Base-by-base conservation (phyloP, 2,329 filamentous ascomycete genomes). In the Sarocladium strictum region DNA sequence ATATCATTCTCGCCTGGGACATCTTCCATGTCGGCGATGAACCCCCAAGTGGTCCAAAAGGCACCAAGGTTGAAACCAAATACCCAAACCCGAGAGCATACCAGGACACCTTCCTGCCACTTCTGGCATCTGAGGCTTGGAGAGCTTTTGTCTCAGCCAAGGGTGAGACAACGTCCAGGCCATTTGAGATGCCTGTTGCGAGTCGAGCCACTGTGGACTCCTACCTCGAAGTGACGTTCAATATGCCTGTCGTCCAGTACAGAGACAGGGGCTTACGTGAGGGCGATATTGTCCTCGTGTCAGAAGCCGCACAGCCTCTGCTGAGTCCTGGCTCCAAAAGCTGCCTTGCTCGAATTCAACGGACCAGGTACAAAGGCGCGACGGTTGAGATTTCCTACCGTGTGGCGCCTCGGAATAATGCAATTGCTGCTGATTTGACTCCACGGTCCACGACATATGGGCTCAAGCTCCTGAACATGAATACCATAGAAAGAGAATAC, bases 61-160 rank as follows among this genome's bases (percentile, higher is more conserved):
- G 93, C 64, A 83, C 79, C 47, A 77, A 83, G 54, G 93, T 99
- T 11, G 85, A 87, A 4, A 86, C 89, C 58, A 83, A 83, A 1
- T 99, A 96, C 70, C 69, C 76, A 26, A 85, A 90, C 61, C 88
- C 91, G 0, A 73, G 74, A 41, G 85, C 89, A 51, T 99, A 99
- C 67, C 89, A 95, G 67, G 79, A 83, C 56, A 96, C 91, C 0
- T 99, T 99, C 69, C 86, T 95, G 60, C 92, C 93, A 5, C 77
- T 99, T 21, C 78, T 99, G 32, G 84, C 94, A 27, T 86, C 96
- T 24, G 94, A 99, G 74, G 93, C 93, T 27, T 99, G 94, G 94
- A 89, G 95, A 65, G 89, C 89, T 3, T 94, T 99, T 67, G 86
- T 95, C 52, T 92, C 90, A 51, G 83, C 89, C 19, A 92, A 92